These are phyloP conservation scores for Fusarium sp. DNA, from an alignment of 2,329 filamentous ascomycete genomes.

Conservation along the genomic window DNA sequence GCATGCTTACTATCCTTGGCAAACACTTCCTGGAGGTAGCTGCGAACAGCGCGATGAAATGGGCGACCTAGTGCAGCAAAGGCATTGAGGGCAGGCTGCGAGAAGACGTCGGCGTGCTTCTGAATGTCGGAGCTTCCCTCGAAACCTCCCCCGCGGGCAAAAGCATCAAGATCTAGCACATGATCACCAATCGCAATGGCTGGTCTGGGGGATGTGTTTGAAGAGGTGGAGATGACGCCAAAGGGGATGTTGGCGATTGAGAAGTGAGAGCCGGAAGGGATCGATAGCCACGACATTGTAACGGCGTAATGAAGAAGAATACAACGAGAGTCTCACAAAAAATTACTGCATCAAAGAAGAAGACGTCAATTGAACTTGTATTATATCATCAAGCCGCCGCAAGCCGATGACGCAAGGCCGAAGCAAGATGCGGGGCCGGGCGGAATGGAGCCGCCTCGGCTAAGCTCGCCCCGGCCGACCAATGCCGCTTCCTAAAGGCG, in stretches of 20 bases:
- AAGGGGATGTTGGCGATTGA: constrained; percentile 84
- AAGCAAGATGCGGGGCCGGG: constrained; percentile 10
- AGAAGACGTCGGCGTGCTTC: constrained; percentile 43
- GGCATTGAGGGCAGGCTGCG: constrained; percentile 45
- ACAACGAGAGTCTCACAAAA: not conserved
- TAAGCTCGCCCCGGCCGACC: not conserved
- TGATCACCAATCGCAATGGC: constrained; percentile 80
- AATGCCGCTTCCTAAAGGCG: not conserved
- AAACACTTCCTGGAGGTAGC: constrained; percentile 72
- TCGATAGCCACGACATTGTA: constrained; percentile 46
- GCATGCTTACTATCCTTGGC: constrained; percentile 63
- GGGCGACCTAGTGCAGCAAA: constrained; percentile 69
- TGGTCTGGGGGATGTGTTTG: constrained; percentile 67
- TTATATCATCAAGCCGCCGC: constrained; percentile 25
- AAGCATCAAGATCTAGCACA: constrained; percentile 75
- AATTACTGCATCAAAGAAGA: not conserved
- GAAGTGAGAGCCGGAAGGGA: constrained; percentile 49
- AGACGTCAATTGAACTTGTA: constrained; percentile 10
- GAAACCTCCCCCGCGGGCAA: constrained; percentile 61
- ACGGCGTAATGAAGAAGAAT: not conserved
- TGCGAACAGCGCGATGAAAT: constrained; percentile 76
- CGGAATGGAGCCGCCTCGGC: constrained; percentile 14
- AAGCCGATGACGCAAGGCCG: constrained; percentile 29
- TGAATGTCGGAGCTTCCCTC: constrained; percentile 40
- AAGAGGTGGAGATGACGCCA: constrained; percentile 78